Conservation (phyloP, 257 asterid species). For the Jacaranda mimosifolia region DNA sequence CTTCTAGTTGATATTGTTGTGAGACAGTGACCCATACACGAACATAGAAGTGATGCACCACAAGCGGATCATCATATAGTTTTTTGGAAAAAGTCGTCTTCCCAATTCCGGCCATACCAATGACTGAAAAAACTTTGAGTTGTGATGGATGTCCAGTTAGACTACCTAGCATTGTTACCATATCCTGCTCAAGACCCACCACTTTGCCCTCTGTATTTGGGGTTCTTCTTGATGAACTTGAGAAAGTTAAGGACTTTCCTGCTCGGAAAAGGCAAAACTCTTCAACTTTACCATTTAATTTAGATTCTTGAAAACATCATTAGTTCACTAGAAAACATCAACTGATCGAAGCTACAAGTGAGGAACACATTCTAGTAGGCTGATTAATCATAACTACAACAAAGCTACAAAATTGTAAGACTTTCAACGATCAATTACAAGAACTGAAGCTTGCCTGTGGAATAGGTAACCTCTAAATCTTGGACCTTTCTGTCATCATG, state of each 20-base stretch:
- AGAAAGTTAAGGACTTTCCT: not conserved
- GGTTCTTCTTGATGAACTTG: not conserved
- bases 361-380: not conserved
- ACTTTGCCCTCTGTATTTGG: not conserved
- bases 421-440: not conserved
- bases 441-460: not conserved
- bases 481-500: not conserved
- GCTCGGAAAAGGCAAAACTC: not conserved
- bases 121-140: constrained; percentile 3
- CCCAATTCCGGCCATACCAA: constrained; percentile 31
- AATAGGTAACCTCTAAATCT: not conserved
- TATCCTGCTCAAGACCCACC: constrained; percentile 8
- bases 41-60: constrained; percentile 9
- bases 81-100: constrained; percentile 6
- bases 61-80: constrained; percentile 10
- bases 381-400: not conserved
- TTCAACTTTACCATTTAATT: not conserved
- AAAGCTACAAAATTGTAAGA: not conserved
- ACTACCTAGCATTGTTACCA: not conserved
- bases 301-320: not conserved
- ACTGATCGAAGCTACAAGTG: not conserved
- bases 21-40: constrained; percentile 16
- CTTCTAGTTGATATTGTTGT: not conserved
- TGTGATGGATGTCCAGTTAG: constrained; percentile 18
- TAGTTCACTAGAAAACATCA: not conserved